Evolutionary conservation across 345 rosid genomes (phyloP), one percentile per base, ranked within the genome.

Genomic region (Salix viminalis): DNA sequence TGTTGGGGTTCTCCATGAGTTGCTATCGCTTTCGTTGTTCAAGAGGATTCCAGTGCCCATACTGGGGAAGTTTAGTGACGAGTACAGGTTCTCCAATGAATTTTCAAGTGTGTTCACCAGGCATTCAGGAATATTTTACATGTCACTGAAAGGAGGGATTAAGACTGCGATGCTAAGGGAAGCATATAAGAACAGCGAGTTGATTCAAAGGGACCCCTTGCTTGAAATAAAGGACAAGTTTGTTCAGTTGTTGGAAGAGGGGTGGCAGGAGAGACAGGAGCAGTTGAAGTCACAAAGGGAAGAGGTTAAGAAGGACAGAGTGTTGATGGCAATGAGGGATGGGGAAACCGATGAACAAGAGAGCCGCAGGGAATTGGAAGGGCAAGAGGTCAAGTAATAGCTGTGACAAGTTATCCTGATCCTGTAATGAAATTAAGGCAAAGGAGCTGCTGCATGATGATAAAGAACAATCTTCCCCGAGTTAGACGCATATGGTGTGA

Each of bases 1-100:
- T 2, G 94, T 89, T 68, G 99, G 90, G 62, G 88, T 93, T 72
- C 77, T 96, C 11, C 97, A 93, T 12, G 99, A 96, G 75, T 69
- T 96, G 88, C 78, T 96, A 3, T 91, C 97, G 16, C 93, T 96
- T 36, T 96, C 96, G 0, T 39, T 93, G 62, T 77, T 76, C 70
- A 96, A 93, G 90, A 86, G 99, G 86, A 78, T 93, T 69, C 91
- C 96, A 0, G 99, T 93, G 74, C 92, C 94, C 18, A 93, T 91
- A 70, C 73, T 96, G 73, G 98, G 98, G 30, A 96, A 93, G 74
- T 93, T 96, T 65, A 71, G 82, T 1, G 89, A 92, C 11, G 98
- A 93, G 14, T 93, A 85, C 48, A 80, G 96, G 79, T 92, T 92
- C 77, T 92, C 97, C 0, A 96, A 92, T 81, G 91, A 87, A 0